Evolutionary conservation across 768 basidiomycete species (phyloP), one percentile per base, ranked within the genome.

Genomic region (Crucibulum laeve): DNA sequence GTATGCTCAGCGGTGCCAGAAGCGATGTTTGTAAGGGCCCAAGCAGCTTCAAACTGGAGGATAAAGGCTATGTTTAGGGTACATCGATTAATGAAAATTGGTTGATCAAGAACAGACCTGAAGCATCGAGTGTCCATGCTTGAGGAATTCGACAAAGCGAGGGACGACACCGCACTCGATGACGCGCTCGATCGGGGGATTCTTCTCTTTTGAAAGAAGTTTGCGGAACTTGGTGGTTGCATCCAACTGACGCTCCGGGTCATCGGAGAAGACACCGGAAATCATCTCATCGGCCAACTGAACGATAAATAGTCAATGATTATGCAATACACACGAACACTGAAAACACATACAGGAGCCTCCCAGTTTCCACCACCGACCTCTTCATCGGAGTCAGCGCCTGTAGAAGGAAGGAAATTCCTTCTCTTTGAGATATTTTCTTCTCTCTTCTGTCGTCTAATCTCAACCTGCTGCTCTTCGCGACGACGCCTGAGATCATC

Each of bases 161-260:
- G 91, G 88, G 28, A 99, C 91, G 32, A 99, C 96, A 45, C 91
- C 89, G 65, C 93, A 96, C 55, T 93, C 91, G 63, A 95, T 98
- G 53, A 99, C 96, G 63, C 85, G 83, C 64, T 99, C 96, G 62
- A 99, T 99, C 15, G 95, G 96, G 37, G 96, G 96, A 63, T 97
- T 99, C 74, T 94, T 95, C 73, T 99, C 96, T 71, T 99, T 99
- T 53, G 94, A 97, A 51, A 99, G 80, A 30, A 99, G 78, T 70
- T 97, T 99, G 57, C 96, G 86, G 77, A 98, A 98, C 69, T 90
- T 95, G 60, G 91, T 97, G 14, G 96, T 98, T 60, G 95, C 89
- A 64, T 97, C 94, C 47, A 95, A 73, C 67, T 99, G 96, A 55
- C 81, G 85, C 46, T 96, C 91, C 23, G 85, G 72, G 63, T 94